Evolutionary conservation across 805 yeast species (phyloP).

Genomic region (Lipomyces chichibuensis): DNA sequence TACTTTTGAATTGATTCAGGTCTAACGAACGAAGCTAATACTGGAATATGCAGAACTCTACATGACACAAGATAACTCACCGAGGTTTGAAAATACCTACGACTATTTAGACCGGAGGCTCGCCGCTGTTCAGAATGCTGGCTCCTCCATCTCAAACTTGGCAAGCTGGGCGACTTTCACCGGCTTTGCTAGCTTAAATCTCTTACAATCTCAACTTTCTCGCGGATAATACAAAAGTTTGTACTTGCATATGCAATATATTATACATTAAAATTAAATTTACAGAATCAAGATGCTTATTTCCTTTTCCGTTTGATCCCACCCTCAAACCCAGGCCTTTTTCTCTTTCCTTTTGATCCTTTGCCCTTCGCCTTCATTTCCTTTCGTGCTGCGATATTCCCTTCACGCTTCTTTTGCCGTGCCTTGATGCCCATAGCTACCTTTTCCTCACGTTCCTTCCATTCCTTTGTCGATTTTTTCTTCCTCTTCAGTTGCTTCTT

Average conservation of each 20-base stretch:
- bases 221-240: slow-evolving; percentile 25
- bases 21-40: neutral
- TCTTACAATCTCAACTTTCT: slow-evolving; percentile 70
- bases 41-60: slow-evolving; percentile 56
- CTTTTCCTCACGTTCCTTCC: slow-evolving; percentile 85
- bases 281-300: slow-evolving; percentile 7
- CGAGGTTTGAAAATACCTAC: slow-evolving; percentile 58
- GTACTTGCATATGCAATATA: neutral
- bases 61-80: slow-evolving; percentile 74
- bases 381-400: slow-evolving; percentile 79
- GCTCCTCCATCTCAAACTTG: slow-evolving; percentile 62
- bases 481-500: slow-evolving; percentile 82
- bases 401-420: slow-evolving; percentile 86
- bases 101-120: slow-evolving; percentile 67
- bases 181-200: slow-evolving; percentile 63
- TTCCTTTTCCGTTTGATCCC: slow-evolving; percentile 46
- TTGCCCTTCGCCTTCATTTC: slow-evolving; percentile 77
- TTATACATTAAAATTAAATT: slow-evolving; percentile 10
- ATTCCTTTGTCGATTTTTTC: slow-evolving; percentile 83
- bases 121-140: slow-evolving; percentile 55
- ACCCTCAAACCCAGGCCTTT: slow-evolving; percentile 93
- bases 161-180: slow-evolving; percentile 79
- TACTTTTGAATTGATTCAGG: slow-evolving; percentile 4
- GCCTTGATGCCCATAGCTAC: slow-evolving; percentile 76
- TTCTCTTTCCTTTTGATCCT: slow-evolving; percentile 61